phyloP scores from a whole-genome alignment of 2,329 filamentous ascomycete genomes.

The Calonectria pseudoreteaudii region DNA sequence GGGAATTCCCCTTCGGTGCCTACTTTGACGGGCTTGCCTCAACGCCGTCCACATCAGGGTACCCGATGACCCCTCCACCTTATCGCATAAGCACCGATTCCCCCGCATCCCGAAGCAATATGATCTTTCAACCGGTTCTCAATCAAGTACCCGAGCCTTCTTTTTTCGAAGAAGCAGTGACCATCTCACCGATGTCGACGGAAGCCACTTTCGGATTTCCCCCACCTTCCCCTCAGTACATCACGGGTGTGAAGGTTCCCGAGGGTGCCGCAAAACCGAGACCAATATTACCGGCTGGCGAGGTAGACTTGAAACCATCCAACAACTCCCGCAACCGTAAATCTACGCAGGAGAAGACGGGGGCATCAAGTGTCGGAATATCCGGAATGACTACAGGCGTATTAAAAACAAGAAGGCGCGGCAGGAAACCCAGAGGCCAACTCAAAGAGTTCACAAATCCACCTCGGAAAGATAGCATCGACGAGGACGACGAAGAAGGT shows the following conservation, averaged over 20 bases:
- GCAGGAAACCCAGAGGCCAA: conserved; percentile 39
- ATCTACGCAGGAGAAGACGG: conserved; percentile 26
- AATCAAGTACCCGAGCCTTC: conserved; percentile 36
- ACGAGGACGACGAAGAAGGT: conserved; percentile 38
- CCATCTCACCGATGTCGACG: conserved; percentile 31
- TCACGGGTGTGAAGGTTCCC: conserved; percentile 10
- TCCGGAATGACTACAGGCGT: background rate
- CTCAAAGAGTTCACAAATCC: conserved; percentile 24
- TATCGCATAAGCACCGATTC: conserved; percentile 38
- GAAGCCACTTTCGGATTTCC: conserved; percentile 34
- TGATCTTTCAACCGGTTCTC: conserved; percentile 32
- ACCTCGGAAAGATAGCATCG: conserved; percentile 29
- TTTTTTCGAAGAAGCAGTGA: conserved; percentile 44
- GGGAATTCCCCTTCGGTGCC: conserved; percentile 14
- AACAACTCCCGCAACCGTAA: conserved; percentile 22
- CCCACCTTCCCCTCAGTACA: conserved; percentile 32
- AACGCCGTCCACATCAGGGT: conserved; percentile 17
- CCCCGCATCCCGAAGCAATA: conserved; percentile 31
- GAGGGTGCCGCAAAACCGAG: conserved; percentile 12
- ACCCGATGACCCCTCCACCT: conserved; percentile 31
- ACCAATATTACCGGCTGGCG: conserved; percentile 23
- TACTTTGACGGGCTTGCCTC: conserved; percentile 12
- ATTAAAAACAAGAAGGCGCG: conserved; percentile 40
- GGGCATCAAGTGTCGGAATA: conserved; percentile 14
- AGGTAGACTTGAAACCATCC: conserved; percentile 26